phyloP scores from a whole-genome alignment of 305 asterid genomes.

The Caryopteris hybrid region DNA sequence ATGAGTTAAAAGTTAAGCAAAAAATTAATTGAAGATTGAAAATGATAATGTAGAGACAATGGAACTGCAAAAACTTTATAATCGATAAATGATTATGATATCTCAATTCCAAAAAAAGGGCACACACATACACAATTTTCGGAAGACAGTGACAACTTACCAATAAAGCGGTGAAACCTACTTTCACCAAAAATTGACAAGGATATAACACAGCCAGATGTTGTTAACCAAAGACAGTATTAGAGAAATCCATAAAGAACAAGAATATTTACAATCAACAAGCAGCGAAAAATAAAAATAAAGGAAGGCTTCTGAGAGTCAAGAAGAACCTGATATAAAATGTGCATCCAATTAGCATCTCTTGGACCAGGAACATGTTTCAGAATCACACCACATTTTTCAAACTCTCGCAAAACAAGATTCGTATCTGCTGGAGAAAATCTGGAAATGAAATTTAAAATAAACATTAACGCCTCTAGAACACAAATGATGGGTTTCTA shows the following conservation, averaged over 20 bases:
- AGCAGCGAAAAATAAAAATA: background rate
- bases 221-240: background rate
- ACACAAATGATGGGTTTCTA: background rate
- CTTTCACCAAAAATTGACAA: background rate
- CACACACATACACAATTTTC: too few species aligned
- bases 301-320: constrained; percentile 2
- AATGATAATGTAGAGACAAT: too few species aligned
- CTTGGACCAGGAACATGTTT: constrained; percentile 96
- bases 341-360: constrained; percentile 97
- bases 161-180: background rate
- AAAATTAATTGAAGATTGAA: background rate
- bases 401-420: constrained; percentile 83
- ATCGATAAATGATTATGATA: too few species aligned
- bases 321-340: constrained; percentile 75
- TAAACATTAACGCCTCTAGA: background rate
- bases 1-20: background rate
- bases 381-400: constrained; percentile 84
- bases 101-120: too few species aligned
- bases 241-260: background rate
- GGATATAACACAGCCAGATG: background rate
- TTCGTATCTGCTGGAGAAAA: constrained; percentile 92
- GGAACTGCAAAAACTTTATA: too few species aligned
- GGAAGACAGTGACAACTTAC: too few species aligned
- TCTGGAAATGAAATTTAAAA: constrained; percentile 34
- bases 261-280: background rate